Conservation (phyloP, 345 rosid genomes). For the Erucastrum elatum region DNA sequence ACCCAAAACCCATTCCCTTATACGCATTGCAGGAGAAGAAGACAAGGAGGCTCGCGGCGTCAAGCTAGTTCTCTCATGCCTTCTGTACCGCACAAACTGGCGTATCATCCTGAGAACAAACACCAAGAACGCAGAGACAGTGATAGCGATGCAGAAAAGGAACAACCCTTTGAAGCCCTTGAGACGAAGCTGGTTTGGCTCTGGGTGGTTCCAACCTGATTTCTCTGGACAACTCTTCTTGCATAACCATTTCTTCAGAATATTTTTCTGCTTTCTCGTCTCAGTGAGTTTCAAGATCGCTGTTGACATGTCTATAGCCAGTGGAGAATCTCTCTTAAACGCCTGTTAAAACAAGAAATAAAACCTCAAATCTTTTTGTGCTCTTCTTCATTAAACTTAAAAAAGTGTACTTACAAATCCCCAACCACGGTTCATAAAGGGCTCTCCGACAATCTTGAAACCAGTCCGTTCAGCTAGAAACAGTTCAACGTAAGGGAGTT, state of each 20-base stretch:
- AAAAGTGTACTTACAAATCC: slow-evolving; percentile 77
- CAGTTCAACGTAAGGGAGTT: slow-evolving; percentile 70
- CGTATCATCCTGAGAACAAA: slow-evolving; percentile 53
- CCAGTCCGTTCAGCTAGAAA: slow-evolving; percentile 56
- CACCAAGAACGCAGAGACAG: slow-evolving; percentile 50
- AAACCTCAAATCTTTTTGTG: too few species aligned
- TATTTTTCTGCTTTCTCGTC: slow-evolving; percentile 58
- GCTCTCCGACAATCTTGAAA: slow-evolving; percentile 72
- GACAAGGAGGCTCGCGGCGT: slow-evolving; percentile 32
- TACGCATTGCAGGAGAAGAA: slow-evolving; percentile 24
- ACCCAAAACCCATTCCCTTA: slow-evolving; percentile 43
- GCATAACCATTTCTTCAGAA: slow-evolving; percentile 68
- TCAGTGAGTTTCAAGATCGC: slow-evolving; percentile 84
- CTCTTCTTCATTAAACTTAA: background rate
- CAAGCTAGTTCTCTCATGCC: slow-evolving; percentile 37
- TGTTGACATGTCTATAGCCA: slow-evolving; percentile 77
- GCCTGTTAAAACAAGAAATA: slow-evolving; percentile 48
- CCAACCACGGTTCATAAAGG: slow-evolving; percentile 82
- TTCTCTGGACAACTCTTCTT: slow-evolving; percentile 49
- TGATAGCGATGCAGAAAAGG: slow-evolving; percentile 53
- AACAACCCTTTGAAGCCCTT: slow-evolving; percentile 82
- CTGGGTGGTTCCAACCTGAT: slow-evolving; percentile 24
- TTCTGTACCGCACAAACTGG: slow-evolving; percentile 56
- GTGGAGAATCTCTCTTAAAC: slow-evolving; percentile 69
- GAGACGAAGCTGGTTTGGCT: slow-evolving; percentile 60